These are phyloP conservation scores for Silybum marianum DNA, from an alignment of 129 eudicot genomes.

Conservation along the genomic window DNA sequence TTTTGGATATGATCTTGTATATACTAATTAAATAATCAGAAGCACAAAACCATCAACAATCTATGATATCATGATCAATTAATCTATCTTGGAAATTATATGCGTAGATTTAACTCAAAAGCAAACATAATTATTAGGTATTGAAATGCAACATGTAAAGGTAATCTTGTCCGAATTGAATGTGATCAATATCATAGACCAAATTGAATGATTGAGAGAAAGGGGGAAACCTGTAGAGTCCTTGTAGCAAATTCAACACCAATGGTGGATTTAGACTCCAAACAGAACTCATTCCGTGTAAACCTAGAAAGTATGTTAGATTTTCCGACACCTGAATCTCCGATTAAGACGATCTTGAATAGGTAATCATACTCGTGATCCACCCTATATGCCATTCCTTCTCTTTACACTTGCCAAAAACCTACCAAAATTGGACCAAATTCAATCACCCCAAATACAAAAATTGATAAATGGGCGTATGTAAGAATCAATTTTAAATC, in stretches of 20 bases:
- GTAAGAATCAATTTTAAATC: not conserved
- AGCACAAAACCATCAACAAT: not conserved
- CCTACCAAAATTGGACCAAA: conserved; percentile 11
- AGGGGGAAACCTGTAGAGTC: conserved; percentile 63
- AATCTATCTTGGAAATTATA: not conserved
- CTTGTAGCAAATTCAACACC: conserved; percentile 89
- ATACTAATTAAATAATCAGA: not conserved
- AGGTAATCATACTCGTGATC: conserved; percentile 82
- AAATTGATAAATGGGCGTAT: not conserved
- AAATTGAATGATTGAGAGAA: not conserved
- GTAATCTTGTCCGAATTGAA: not conserved
- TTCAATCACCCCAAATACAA: too few species aligned
- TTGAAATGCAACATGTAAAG: not conserved
- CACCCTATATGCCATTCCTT: conserved; percentile 75
- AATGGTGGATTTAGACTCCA: conserved; percentile 89
- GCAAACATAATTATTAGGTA: not conserved
- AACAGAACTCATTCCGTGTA: conserved; percentile 75
- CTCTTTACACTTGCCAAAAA: conserved; percentile 23
- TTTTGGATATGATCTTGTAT: not conserved
- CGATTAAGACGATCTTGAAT: conserved; percentile 76
- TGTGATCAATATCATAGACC: not conserved
- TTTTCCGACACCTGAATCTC: conserved; percentile 88
- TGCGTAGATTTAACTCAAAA: not conserved
- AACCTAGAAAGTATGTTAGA: conserved; percentile 80
- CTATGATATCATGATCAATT: not conserved